These are phyloP conservation scores for Trifolium subterraneum DNA, from an alignment of 306 rosid species.

Conservation along the genomic window DNA sequence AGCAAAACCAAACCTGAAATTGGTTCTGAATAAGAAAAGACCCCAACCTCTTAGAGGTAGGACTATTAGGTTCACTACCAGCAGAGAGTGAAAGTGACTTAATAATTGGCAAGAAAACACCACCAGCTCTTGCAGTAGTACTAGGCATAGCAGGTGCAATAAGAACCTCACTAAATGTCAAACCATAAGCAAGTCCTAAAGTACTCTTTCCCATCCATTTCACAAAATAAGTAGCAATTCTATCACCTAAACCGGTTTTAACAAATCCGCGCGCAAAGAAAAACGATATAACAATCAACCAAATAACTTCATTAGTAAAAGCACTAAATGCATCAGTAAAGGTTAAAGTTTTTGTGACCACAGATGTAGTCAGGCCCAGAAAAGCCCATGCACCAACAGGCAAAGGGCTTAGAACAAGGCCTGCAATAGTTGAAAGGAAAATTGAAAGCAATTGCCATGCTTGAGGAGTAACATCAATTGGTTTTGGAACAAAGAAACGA, in stretches of 20 bases:
- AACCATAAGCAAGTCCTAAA: slow-evolving; percentile 81
- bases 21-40: slow-evolving; percentile 83
- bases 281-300: slow-evolving; percentile 95
- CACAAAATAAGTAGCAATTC: slow-evolving; percentile 88
- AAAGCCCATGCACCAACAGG: slow-evolving; percentile 99
- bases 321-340: slow-evolving; percentile 81
- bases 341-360: slow-evolving; percentile 69
- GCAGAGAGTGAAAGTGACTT: slow-evolving; percentile 83
- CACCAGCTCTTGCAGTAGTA: slow-evolving; percentile 95
- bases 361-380: slow-evolving; percentile 65
- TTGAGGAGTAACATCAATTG: slow-evolving; percentile 66
- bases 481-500: slow-evolving; percentile 73
- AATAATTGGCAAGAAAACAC: slow-evolving; percentile 91
- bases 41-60: slow-evolving; percentile 74
- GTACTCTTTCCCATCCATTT: slow-evolving; percentile 93
- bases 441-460: slow-evolving; percentile 94
- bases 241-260: slow-evolving; percentile 89
- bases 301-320: slow-evolving; percentile 89
- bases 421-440: slow-evolving; percentile 85
- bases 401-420: slow-evolving; percentile 82
- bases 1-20: slow-evolving; percentile 69
- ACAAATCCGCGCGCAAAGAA: slow-evolving; percentile 97
- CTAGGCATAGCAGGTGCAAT: slow-evolving; percentile 99
- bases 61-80: slow-evolving; percentile 72
- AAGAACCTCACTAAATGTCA: slow-evolving; percentile 82